phyloP scores from a whole-genome alignment of 805 yeast genomes.

The Kockiozyma suomiensis region DNA sequence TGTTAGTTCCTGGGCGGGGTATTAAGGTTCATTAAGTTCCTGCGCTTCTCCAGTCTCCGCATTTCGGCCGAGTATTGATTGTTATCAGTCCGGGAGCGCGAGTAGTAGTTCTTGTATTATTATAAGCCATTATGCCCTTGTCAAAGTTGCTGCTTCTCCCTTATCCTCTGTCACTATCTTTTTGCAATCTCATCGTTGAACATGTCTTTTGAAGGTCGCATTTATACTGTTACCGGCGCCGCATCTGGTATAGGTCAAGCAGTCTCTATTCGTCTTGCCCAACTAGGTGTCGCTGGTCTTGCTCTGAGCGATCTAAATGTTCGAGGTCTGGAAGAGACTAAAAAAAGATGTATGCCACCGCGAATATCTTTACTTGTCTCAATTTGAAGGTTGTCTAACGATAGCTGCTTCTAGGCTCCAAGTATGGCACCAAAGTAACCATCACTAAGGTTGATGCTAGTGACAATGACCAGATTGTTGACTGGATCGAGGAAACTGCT shows the following conservation, averaged over 20 bases:
- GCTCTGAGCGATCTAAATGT: not conserved
- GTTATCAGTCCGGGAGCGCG: too few species aligned
- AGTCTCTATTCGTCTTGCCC: not conserved
- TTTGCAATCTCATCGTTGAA: too few species aligned
- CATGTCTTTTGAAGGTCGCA: not conserved
- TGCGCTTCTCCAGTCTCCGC: too few species aligned
- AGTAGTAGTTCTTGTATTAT: too few species aligned
- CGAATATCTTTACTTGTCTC: too few species aligned
- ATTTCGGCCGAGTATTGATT: too few species aligned
- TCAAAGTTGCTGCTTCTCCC: too few species aligned
- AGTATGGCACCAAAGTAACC: not conserved
- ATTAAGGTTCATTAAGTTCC: too few species aligned
- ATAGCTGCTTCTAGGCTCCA: not conserved
- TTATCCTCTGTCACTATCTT: too few species aligned
- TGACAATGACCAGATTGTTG: not conserved
- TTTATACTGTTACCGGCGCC: not conserved
- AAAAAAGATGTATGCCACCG: not conserved
- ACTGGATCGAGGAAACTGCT: not conserved
- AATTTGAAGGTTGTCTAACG: too few species aligned
- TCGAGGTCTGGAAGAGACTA: not conserved
- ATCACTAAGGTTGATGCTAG: not conserved
- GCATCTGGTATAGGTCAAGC: not conserved
- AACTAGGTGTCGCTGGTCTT: not conserved
- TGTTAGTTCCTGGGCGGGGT: too few species aligned
- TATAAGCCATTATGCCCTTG: too few species aligned